Base-by-base conservation (phyloP, 495 filamentous ascomycete species). In the Xylaria sp. region DNA sequence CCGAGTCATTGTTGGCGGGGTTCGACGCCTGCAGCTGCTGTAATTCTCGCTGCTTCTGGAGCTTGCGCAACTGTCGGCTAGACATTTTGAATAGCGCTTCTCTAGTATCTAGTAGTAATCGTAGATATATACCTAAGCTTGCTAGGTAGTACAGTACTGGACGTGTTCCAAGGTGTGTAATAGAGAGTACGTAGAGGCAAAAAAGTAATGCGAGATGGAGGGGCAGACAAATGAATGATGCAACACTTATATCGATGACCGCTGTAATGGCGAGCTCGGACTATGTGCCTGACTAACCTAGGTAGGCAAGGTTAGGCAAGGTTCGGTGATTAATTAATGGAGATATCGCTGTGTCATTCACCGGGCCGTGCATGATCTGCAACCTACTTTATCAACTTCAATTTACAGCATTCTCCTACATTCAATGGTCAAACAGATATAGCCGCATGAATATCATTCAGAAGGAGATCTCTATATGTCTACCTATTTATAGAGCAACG, bases 41-140 rank as follows among this genome's bases (percentile, higher is more conserved):
- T n/a, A 88, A 82, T 75, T 90, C 87, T 75, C 88, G 83, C 81
- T 91, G 89, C 84, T 92, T 89, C 72, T 93, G 92, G 52, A 94
- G 82, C 80, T 93, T 94, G 58, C 93, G 88, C 62, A 96, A 79
- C 41, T 93, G 92, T 71, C 93, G 88, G 37, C 90, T 93, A 46
- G 93, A 95, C 93, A 97, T 97, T 59, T 70, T 83, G 24, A 64
- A 65, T 37, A 17, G 24, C 7, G 41, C 37, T 44, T 29, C 53
- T 37, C 57, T 0, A 3, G n/a, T 21, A 5, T 7, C 7, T 37
- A 19, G 57, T 55, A 37, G 8, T 37, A 59, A 8, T 37, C 19
- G 17, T 11, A 0, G 19, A 59, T 35, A 59, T 59, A 21, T 37
- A 29, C 29, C 29, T 12, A 21, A 9, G 9, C 31, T 4, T 37